phyloP scores from a whole-genome alignment of 352 stramenopile species.

The Saprolegnia parasitica region DNA sequence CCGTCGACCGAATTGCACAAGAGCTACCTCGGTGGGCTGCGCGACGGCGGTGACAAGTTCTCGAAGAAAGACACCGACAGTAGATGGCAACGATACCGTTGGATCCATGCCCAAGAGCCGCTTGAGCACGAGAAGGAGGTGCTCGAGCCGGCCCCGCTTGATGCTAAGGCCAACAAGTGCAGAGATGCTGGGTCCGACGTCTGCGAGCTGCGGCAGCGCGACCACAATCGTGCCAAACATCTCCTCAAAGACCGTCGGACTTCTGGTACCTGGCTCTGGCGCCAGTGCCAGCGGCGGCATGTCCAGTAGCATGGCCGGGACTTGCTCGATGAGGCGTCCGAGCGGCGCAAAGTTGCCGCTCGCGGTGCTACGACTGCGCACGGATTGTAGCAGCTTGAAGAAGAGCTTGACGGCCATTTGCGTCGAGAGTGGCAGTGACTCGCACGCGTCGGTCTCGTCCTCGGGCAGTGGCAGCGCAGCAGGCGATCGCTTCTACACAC shows the following conservation, averaged over 20 bases:
- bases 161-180: constrained; percentile 61
- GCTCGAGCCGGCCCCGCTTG: constrained; percentile 55
- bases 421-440: constrained; percentile 34
- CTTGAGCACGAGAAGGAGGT: constrained; percentile 44
- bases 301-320: constrained; percentile 52
- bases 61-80: background rate
- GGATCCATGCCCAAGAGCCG: constrained; percentile 37
- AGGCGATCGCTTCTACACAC: background rate
- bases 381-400: constrained; percentile 53
- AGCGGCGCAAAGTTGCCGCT: constrained; percentile 36
- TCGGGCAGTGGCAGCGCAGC: background rate
- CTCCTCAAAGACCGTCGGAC: constrained; percentile 24
- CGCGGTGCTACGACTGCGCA: constrained; percentile 37
- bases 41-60: background rate
- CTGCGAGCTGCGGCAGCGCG: constrained; percentile 11
- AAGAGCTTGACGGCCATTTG: constrained; percentile 69
- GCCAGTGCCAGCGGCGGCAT: constrained; percentile 56
- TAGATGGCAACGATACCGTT: background rate
- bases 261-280: background rate
- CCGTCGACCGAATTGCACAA: constrained; percentile 28
- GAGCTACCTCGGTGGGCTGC: background rate
- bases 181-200: constrained; percentile 39
- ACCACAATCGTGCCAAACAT: constrained; percentile 33
- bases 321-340: constrained; percentile 43
- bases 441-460: constrained; percentile 1